A percentile compares a stretch with the other conserved stretches of the same genome.
phyloP scores from a whole-genome alignment of 2,329 filamentous ascomycete species.

The Aspergillus udagawae region DNA sequence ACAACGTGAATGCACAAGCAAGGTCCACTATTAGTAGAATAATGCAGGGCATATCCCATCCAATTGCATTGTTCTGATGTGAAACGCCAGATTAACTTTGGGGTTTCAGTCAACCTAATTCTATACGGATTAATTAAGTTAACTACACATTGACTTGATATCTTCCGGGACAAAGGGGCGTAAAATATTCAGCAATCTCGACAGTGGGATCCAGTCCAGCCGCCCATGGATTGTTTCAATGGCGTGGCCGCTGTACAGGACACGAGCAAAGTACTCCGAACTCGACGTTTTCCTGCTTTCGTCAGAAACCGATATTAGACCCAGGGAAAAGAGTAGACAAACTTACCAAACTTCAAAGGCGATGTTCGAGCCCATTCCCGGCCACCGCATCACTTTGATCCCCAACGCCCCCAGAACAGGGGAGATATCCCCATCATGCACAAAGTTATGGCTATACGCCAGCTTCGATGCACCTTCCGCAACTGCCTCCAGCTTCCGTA shows the following conservation, averaged over 20 bases:
- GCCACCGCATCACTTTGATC: conserved; percentile 36
- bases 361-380: conserved; percentile 38
- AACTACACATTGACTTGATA: conserved; percentile 22
- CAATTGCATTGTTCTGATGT: no score
- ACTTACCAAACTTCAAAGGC: conserved; percentile 38
- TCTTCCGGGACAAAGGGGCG: conserved; percentile 23
- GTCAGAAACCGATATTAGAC: background rate
- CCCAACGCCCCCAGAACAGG: conserved; percentile 34
- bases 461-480: conserved; percentile 16
- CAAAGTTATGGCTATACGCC: conserved; percentile 33
- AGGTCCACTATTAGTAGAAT: no score
- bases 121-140: background rate
- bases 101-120: no score
- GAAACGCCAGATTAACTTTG: no score
- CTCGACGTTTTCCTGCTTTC: conserved; percentile 17
- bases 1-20: no score
- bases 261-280: conserved; percentile 20
- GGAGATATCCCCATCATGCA: conserved; percentile 39
- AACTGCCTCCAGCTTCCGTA: conserved; percentile 29
- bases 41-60: no score
- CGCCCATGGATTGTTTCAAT: conserved; percentile 27
- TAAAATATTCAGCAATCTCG: conserved; percentile 23
- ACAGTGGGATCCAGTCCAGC: conserved; percentile 28
- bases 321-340: background rate
- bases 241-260: conserved; percentile 29